phyloP scores from a whole-genome alignment of 805 yeast species.

The Saturnispora kantuleensis region DNA sequence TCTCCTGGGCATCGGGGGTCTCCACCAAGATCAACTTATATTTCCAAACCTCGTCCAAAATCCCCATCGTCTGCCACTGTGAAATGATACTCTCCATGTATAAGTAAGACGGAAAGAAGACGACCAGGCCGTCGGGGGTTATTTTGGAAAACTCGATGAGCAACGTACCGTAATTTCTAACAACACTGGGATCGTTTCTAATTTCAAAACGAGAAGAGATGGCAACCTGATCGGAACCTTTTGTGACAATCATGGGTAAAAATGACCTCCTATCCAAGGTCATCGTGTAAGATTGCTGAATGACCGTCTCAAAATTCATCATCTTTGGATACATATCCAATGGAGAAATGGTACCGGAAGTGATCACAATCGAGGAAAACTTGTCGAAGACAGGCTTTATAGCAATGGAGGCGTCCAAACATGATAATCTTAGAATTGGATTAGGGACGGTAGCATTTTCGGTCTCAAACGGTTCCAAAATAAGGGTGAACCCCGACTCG shows the following conservation, averaged over 20 bases:
- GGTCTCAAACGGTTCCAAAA: conserved; percentile 91
- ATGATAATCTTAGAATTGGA: conserved; percentile 86
- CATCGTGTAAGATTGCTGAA: conserved; percentile 94
- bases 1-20: conserved; percentile 98
- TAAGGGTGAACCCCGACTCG: conserved; percentile 84
- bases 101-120: conserved; percentile 91
- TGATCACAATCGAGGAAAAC: conserved; percentile 84
- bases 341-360: conserved; percentile 97
- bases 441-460: conserved; percentile 93
- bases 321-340: conserved; percentile 97
- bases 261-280: conserved; percentile 87
- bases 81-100: conserved; percentile 98
- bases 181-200: conserved; percentile 95
- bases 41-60: conserved; percentile 96
- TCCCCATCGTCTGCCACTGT: conserved; percentile 99
- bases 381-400: conserved; percentile 94
- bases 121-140: conserved; percentile 97
- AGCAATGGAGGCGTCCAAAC: conserved; percentile 96
- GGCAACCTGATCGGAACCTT: conserved; percentile 97
- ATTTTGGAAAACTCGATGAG: conserved; percentile 87
- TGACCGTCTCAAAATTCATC: conserved; percentile 87
- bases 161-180: conserved; percentile 90
- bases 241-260: conserved; percentile 90
- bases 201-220: conserved; percentile 94
- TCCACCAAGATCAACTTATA: conserved; percentile 90